These are phyloP conservation scores for Gloeopeniophorella convolvens DNA, from an alignment of 768 basidiomycete genomes.

Conservation along the genomic window DNA sequence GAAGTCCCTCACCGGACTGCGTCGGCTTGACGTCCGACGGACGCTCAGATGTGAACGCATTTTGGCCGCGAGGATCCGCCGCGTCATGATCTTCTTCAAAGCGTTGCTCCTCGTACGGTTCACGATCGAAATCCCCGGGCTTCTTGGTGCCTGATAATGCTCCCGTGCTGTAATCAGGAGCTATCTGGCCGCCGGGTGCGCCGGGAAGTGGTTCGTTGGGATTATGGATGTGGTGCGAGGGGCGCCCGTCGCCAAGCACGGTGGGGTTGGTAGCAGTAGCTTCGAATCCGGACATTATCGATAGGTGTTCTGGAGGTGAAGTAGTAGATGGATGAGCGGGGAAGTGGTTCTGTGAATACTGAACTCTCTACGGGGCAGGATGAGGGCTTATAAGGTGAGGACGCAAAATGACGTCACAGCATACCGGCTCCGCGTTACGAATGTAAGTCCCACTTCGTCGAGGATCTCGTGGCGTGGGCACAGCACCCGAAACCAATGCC, in stretches of 20 bases:
- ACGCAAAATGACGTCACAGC: no score
- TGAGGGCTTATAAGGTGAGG: no score
- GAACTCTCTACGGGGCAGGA: no score
- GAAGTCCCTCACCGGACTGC: slow-evolving; percentile 25
- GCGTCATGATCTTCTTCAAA: neutral
- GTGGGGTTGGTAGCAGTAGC: neutral
- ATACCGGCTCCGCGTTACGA: no score
- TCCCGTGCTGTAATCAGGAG: slow-evolving; percentile 35
- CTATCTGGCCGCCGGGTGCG: slow-evolving; percentile 25
- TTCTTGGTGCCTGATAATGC: slow-evolving; percentile 31
- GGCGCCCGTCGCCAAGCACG: slow-evolving; percentile 18
- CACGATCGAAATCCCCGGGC: slow-evolving; percentile 16
- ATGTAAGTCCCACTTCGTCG: no score
- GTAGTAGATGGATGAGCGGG: no score
- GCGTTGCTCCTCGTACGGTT: neutral
- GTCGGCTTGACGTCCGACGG: slow-evolving; percentile 34
- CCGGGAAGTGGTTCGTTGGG: slow-evolving; percentile 45
- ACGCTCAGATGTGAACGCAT: slow-evolving; percentile 26
- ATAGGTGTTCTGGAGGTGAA: neutral
- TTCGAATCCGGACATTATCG: neutral
- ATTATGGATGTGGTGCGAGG: slow-evolving; percentile 41
- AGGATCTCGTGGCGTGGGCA: no score
- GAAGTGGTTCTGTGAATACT: no score
- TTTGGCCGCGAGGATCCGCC: slow-evolving; percentile 8
- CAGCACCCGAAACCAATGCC: no score